A percentile compares a stretch with the other conserved stretches of the same genome.
phyloP scores from a whole-genome alignment of 2,329 filamentous ascomycete species.

The Colletotrichum eleusines region DNA sequence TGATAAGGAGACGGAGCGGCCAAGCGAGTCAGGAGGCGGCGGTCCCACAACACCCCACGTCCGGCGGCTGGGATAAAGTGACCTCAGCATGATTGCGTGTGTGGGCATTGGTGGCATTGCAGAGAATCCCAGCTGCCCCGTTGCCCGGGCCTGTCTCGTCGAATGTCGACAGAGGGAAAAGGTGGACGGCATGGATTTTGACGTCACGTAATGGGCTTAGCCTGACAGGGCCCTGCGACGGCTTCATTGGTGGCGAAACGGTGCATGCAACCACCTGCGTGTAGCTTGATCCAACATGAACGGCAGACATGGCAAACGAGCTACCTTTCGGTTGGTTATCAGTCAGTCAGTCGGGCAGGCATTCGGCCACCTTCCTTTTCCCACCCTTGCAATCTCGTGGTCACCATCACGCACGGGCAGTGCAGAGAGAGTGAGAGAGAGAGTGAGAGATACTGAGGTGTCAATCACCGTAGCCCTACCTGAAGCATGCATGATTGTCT shows the following conservation, averaged over 20 bases:
- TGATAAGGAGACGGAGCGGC: slow-evolving; percentile 28
- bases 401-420: background rate
- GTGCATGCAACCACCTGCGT: background rate
- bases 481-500: slow-evolving; percentile 2
- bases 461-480: slow-evolving; percentile 3
- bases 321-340: background rate
- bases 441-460: background rate
- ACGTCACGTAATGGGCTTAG: slow-evolving; percentile 37
- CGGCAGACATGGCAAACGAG: background rate
- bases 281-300: slow-evolving; percentile 1
- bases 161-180: background rate
- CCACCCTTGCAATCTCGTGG: background rate
- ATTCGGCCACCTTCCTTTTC: slow-evolving; percentile 17
- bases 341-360: background rate
- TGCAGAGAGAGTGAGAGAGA: too few relatives aligned
- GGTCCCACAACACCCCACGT: slow-evolving; percentile 17
- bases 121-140: too few relatives aligned
- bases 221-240: slow-evolving; percentile 3
- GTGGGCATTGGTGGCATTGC: too few relatives aligned
- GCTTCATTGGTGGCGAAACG: slow-evolving; percentile 15
- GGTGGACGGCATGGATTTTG: slow-evolving; percentile 31
- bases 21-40: slow-evolving; percentile 39
- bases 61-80: slow-evolving; percentile 13
- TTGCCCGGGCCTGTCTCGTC: slow-evolving; percentile 17
- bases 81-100: slow-evolving; percentile 31